Base-by-base conservation (phyloP, 75 land plant genomes). In the Picea sitchensis region DNA sequence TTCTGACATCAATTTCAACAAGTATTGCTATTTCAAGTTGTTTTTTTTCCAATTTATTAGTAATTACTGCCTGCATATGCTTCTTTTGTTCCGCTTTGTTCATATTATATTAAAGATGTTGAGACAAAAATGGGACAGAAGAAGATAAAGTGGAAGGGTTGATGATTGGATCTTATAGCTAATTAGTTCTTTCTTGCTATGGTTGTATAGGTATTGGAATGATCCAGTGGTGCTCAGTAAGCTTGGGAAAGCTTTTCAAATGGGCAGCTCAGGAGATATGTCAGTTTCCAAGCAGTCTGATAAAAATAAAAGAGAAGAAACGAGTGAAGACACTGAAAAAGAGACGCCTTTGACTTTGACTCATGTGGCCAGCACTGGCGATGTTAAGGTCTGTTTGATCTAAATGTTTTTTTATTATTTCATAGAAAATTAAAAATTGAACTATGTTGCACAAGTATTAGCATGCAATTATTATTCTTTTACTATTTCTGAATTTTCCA, bases 321-420 rank as follows among this genome's bases (percentile, higher is more conserved):
- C 21, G 54, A 65, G 82, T 58, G 85, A 65, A 41, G 85, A 82
- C 62, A 81, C 86, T 14, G 88, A 85, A 74, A 87, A 86, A 58
- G 85, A 84, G 58, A 61, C 51, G 58, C 76, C 80, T 59, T 73
- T 86, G 30, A 83, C 85, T 76, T 73, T 86, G 30, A 83, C 85
- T 71, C 87, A 85, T 77, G 81, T 80, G 56, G 88, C 88, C 26
- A 86, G 88, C 87, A 84, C 80, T 61, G 88, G 87, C 47, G 88
- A 86, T 69, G 75, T 78, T 61, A 87, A 86, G 88, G 88, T 86
- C 57, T 44, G 20, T 44, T 44, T 71, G 12, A 8, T 51, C 56
- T 51, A 51, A 51, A 26, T 26, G 26, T 67, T 67, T 67, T 26
- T 26, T 26, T 26, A 26, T 44, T 44, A 26, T 71, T 41, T 44